phyloP scores from a whole-genome alignment of 208 protist genomes.

The Trypanosoma lewisi region DNA sequence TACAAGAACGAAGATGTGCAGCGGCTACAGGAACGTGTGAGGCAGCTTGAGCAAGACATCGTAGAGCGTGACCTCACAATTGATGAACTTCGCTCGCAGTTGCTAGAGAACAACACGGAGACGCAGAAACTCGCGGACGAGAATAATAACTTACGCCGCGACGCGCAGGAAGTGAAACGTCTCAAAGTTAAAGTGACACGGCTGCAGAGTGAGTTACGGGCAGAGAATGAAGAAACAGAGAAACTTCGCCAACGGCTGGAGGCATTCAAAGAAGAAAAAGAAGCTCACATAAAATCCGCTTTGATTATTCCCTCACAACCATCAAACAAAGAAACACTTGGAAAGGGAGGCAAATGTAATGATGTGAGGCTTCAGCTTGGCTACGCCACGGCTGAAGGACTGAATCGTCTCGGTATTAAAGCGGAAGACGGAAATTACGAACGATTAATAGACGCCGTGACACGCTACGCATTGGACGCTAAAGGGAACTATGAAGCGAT shows the following conservation, averaged over 20 bases:
- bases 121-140: conserved; percentile 8
- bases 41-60: conserved; percentile 22
- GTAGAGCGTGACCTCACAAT: conserved; percentile 17
- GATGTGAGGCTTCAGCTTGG: neutral
- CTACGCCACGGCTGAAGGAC: conserved; percentile 2
- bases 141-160: conserved; percentile 2
- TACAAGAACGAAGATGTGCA: conserved; percentile 16
- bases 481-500: conserved; percentile 13
- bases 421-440: neutral
- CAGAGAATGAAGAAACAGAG: neutral
- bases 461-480: neutral
- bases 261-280: conserved; percentile 1
- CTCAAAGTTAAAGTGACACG: neutral
- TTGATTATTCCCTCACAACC: neutral
- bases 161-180: conserved; percentile 21
- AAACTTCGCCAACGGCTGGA: neutral
- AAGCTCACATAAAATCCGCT: neutral
- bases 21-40: conserved; percentile 15
- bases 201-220: conserved; percentile 6
- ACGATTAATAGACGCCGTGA: conserved; percentile 8
- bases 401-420: conserved; percentile 20
- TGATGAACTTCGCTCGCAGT: conserved; percentile 13
- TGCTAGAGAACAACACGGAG: conserved; percentile 18
- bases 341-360: neutral
- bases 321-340: neutral